Base-by-base conservation (phyloP, 192 early-diverging fungal species). In the Umbelopsis sp. region DNA sequence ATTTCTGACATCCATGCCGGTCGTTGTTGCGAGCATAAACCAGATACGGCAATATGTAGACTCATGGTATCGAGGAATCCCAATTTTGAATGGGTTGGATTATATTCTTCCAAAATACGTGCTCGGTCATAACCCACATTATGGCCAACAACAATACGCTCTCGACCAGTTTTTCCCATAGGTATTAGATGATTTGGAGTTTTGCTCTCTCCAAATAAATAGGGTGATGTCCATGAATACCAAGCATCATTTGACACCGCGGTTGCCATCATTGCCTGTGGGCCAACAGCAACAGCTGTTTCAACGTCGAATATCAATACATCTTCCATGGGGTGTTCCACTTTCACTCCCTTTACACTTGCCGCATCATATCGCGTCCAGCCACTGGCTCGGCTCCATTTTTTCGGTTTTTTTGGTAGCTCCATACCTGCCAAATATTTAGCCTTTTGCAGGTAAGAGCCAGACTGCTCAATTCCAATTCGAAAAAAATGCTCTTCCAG, bases 161-260 rank as follows among this genome's bases (percentile, higher is more conserved):
- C 73, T 37, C 41, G 50, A 7, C 73, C 64, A 4, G 75, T 75
- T 10, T 69, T 46, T 20, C 87, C 90, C 20, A 95, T 72, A 12
- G 92, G 90, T 25, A 97, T 89, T 61, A 97, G 75, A 64, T 82
- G 73, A 30, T 82, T 76, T 16, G 81, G 73, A 27, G 80, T 71
- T 13, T 78, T 46, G 25, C 79, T 77, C 16, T 86, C 74, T 11
- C 74, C 85, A 11, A 76, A 46, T 44, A 96, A 71, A 71, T 88
- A 89, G n/a, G 97, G 95, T 20, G 95, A 92, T 18, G 91, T 84
- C 97, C 97, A 99, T 22, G 87, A 79, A 75, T 98, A 99, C 97
- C 97, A 99, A 6, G 86, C 86, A 20, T 81, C 75, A 10, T 70
- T 64, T 1, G 94, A 93, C 18, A 82, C 84, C 0, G 95, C 97